Evolutionary conservation across 2,329 filamentous ascomycete genomes (phyloP).

Genomic region (Nothophoma quercina): DNA sequence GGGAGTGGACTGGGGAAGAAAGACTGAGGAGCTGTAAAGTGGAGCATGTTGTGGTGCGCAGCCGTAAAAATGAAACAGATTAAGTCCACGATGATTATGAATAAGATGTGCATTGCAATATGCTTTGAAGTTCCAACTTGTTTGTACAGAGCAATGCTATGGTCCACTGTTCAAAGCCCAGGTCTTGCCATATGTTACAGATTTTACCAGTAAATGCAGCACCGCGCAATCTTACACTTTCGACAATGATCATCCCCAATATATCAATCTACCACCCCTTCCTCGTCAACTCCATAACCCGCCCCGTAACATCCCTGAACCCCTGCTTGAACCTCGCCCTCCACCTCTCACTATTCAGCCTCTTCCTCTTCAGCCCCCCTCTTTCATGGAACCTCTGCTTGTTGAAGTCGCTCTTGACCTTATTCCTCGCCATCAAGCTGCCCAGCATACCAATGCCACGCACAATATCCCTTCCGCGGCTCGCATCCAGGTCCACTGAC

Average conservation of each 20-base stretch:
- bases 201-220: background rate
- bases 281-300: slow-evolving; percentile 73
- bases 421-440: slow-evolving; percentile 60
- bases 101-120: too few relatives aligned
- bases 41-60: background rate
- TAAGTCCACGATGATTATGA: too few relatives aligned
- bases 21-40: slow-evolving; percentile 37
- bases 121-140: too few relatives aligned
- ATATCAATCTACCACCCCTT: slow-evolving; percentile 74
- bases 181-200: background rate
- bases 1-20: slow-evolving; percentile 53
- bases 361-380: slow-evolving; percentile 78
- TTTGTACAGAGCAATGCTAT: slow-evolving; percentile 5
- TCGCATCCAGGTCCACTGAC: slow-evolving; percentile 46
- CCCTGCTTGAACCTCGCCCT: slow-evolving; percentile 71
- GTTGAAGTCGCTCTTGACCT: slow-evolving; percentile 62
- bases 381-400: slow-evolving; percentile 77
- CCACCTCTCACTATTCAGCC: slow-evolving; percentile 74
- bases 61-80: too few relatives aligned
- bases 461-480: slow-evolving; percentile 55
- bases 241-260: background rate
- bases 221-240: background rate
- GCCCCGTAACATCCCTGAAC: slow-evolving; percentile 69
- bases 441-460: slow-evolving; percentile 56
- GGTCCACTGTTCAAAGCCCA: background rate